Evolutionary conservation across 768 basidiomycete genomes (phyloP), one percentile per base, ranked within the genome.

Genomic region (Suillus sp.): DNA sequence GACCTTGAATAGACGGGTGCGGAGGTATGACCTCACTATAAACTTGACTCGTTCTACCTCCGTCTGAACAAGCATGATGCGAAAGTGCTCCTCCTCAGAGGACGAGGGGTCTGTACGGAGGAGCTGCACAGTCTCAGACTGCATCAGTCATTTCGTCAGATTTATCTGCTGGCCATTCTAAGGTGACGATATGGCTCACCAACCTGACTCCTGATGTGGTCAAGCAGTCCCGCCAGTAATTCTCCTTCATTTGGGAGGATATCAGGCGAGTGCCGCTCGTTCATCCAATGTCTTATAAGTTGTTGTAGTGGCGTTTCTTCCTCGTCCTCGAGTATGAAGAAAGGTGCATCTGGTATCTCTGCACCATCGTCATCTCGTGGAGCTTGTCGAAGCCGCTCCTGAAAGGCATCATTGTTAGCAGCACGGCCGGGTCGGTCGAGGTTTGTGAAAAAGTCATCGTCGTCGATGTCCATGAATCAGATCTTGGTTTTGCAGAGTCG

Each of bases 1-100:
- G 65, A 91, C 95, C 85, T 98, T 98, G 80, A 84, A 88, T 59
- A 96, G 74, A 64, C 95, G 81, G 34, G 91, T 93, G 27, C 96
- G 84, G 5, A 96, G 84, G 73, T 96, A 98, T 1, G 93, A 93
- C 62, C 95, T 79, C 30, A 97, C 86, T 61, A 96, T 85, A 71
- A 95, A 98, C 76, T 95, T 96, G 69, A 94, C 92, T 47, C 96
- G 86, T 72, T 98, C 95, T 68, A 96, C 86, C 76, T 98, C 95
- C 0, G 93, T 96, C 77, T 96, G 93, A 0, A 93, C 95, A 60
- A 98, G 88, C 81, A 94, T 90, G 38, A 96, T 92, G 67, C 93
- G 82, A 64, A 95, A 91, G 70, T 98, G 95, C 66, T 98, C 95
- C 65, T 96, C 94, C 70, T 96, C 94, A 1, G 90, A 93, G 2